Evolutionary conservation across 805 yeast genomes (phyloP), one percentile per base, ranked within the genome.

Genomic region (Yarrowia deformans): DNA sequence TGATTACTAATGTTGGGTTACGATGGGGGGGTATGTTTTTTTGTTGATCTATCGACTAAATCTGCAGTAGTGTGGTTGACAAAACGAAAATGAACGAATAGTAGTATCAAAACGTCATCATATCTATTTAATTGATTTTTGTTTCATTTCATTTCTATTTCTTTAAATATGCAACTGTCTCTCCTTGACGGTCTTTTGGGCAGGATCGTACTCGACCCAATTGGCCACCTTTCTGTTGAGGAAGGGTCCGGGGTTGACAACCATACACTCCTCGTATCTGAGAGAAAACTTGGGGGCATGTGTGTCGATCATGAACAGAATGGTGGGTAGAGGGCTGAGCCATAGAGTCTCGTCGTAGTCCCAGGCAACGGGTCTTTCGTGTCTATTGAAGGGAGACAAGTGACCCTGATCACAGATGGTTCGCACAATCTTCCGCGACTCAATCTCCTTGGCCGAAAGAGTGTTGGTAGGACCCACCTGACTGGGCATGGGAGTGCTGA

Each of bases 371-470:
- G 96, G 90, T 70, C 91, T 84, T 35, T 85, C 79, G 29, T 81
- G 78, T 19, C 81, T 78, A 1, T 87, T 79, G 75, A 93, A 92
- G 13, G 99, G 99, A 40, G 95, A 90, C 56, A 95, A 77, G 75
- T 87, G 90, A 0, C 95, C 95, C 78, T 95, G 99, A 75, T 91
- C 97, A 13, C 95, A 78, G 0, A 95, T 71, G 0, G 98, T 93
- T 72, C 90, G 88, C 18, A 90, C 91, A 1, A 93, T 78, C 74
- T 89, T 73, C n/a, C 80, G 72, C 3, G 80, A 78, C 70, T 79
- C 79, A 1, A 75, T 73, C 12, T 76, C 67, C 60, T 77, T 77
- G 42, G 75, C 74, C 16, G 72, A 68, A 3, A 73, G 69, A 12
- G 55, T 37, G 43, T 60, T 64, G 8, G 37, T 19, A 6, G 48